Evolutionary conservation across 352 stramenopile species (phyloP), one percentile per base, ranked within the genome.

Genomic region (Phytophthora pisi): DNA sequence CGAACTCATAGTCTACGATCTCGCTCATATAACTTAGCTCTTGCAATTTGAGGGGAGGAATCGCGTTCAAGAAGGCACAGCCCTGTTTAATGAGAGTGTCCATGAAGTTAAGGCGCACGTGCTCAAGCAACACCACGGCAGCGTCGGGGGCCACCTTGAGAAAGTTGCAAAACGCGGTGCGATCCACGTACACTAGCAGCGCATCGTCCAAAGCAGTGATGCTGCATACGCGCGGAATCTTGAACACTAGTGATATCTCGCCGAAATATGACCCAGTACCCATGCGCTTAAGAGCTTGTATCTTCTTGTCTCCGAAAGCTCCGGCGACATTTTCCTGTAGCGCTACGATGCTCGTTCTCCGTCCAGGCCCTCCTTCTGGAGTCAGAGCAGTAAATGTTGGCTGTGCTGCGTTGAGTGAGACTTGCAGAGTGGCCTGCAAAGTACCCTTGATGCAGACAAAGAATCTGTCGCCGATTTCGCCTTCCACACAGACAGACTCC

Each of bases 201-300:
- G 80, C 82, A 60, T 90, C 78, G 26, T 84, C 75, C 28, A 87
- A 36, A n/a, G 82, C 82, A 7, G 78, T 84, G 52, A 92, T 82
- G 49, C 72, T 90, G 15, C 78, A 86, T 38, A 90, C 79, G 13
- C 82, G 82, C n/a, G 80, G 80, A 53, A 91, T 82, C 53, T 84
- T 84, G 64, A 89, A 88, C 20, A 92, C 64, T 4, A 92, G 69
- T 51, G 82, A 90, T 62, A 90, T 92, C 45, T 92, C 84, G 26
- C 84, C 82, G 67, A 92, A 92, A 64, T 91, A 92, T 9, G 80
- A 75, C 1, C 84, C 84, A 5, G 74, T 57, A 0, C 66, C 61
- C 62, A 92, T 78, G 5, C 74, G 72, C 67, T 88, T 89, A 1
- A 89, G 65, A 9, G 80, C 68, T 61, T 86, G 76, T 3, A 89